These are phyloP conservation scores for Exsudoporus frostii DNA, from an alignment of 768 basidiomycete species.

Conservation along the genomic window DNA sequence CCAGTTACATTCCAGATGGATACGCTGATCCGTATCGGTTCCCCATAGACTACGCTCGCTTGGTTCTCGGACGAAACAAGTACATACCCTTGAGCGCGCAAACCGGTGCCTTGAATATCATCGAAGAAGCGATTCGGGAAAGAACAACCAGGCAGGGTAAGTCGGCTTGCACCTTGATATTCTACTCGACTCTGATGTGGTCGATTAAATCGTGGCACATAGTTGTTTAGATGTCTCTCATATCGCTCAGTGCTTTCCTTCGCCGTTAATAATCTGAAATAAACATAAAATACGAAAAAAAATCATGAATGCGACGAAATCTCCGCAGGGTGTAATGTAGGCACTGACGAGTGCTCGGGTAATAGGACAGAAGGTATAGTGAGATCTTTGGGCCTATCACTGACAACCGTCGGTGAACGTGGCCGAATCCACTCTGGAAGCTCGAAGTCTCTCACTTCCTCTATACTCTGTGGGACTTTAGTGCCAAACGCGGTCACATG, in stretches of 20 bases:
- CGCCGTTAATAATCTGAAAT: constrained; percentile 19
- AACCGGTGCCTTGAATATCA: constrained; percentile 38
- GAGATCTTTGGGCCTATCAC: constrained; percentile 6
- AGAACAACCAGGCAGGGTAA: constrained; percentile 11
- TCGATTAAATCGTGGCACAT: background rate
- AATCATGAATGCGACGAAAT: constrained; percentile 10
- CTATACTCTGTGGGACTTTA: constrained; percentile 48
- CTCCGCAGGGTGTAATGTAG: constrained; percentile 14
- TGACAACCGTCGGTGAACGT: constrained; percentile 15
- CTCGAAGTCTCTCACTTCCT: constrained; percentile 51
- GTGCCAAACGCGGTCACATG: constrained; percentile 59
- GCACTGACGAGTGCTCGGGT: constrained; percentile 1
- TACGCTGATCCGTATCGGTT: constrained; percentile 30
- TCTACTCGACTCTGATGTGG: background rate
- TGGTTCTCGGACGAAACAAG: constrained; percentile 41
- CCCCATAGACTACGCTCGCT: constrained; percentile 41
- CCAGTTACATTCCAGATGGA: constrained; percentile 37
- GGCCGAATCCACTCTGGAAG: constrained; percentile 51
- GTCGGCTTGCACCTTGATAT: background rate
- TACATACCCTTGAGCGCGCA: constrained; percentile 41
- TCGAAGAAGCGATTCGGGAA: constrained; percentile 23
- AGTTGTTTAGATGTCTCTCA: constrained; percentile 13
- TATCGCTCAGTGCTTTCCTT: background rate
- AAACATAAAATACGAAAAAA: constrained; percentile 28
- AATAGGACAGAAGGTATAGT: background rate